Base-by-base conservation (phyloP, 2,329 filamentous ascomycete genomes). In the Ambrosiella beaveri region DNA sequence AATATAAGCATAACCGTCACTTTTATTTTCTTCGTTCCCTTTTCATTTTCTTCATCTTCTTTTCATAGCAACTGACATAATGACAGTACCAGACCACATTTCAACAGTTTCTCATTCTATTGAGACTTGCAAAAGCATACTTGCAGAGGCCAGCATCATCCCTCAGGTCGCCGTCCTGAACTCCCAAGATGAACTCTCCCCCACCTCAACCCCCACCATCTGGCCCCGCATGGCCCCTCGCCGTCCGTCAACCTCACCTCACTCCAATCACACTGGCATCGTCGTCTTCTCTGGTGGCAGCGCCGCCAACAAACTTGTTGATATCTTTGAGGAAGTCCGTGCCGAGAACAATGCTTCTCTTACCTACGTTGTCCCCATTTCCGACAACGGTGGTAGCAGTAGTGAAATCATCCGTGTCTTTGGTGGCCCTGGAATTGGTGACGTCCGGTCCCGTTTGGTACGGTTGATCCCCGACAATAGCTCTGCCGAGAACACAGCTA, bases 371-470 rank as follows among this genome's bases (percentile, higher is more conserved):
- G 95, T 97, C 56, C 91, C 91, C 40, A 95, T 96, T 67, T 93
- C 86, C 63, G 91, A 97, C 71, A 97, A 97, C 70, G 91, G 91
- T 54, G 91, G 91, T 44, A 94, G 87, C 64, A 94, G 89, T 1
- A 95, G 88, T 50, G 91, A 97, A 72, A 74, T 96, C 65, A 95
- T 96, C 63, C 80, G 93, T 40, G 89, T 97, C 40, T 93, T 97
- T 71, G 93, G 91, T 12, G 93, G 93, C 1, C 91, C 91, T 63
- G 91, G 91, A 69, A 73, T 73, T 51, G 71, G 71, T 47, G 71
- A 73, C 57, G 70, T 73, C 39, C 65, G 71, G 39, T 73, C 71
- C 1, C 84, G 93, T 64, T 78, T 97, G 4, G 89, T 97, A 59
- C 85, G 93, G 17, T 78, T 97, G 54, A 96, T 97, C 62, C 91